Base-by-base conservation (phyloP, 495 filamentous ascomycete genomes). In the Aspergillus funiculosus region DNA sequence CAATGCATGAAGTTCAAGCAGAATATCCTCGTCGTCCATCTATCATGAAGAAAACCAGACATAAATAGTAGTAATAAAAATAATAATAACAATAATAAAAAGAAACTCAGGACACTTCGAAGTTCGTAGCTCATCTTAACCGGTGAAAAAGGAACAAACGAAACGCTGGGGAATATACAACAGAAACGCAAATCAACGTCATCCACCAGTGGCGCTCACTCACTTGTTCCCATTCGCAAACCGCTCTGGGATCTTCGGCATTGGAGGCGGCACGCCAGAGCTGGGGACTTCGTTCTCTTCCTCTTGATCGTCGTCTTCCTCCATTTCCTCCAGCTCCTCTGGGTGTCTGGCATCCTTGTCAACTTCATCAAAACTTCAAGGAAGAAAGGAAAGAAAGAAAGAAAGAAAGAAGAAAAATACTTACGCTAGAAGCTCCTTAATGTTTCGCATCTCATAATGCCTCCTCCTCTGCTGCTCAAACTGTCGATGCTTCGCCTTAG, bases 361-460 rank as follows among this genome's bases (percentile, higher is more conserved):
- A 43, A 26, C 19, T 35, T 46, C 8, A 15, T 29, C 25, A 43
- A 5, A 39, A 34, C 8, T 21, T 30, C 5, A 0, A 35, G 20
- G 46, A 22, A 38, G 36, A 39, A 22, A 36, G 31, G 18, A 25
- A 20, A 20, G 21, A 13, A 25, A 24, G 27, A 37, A 43, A 28
- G 22, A 26, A 30, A 35, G 24, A 37, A 18, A 37, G 27, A 17
- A 15, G 26, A 32, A 32, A 22, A 11, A 2, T n/a, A 72, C 78
- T 46, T 64, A 85, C 83, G 89, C 92, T 49, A 98, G 76, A 43
- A 97, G 66, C 55, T 83, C 78, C 52, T 90, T 94, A 17, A 97
- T 88, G 59, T 92, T 85, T 74, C 79, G 89, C 94, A 98, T 97
- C 74, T 97, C 94, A 63, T 98, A 98, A 63, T 98, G 92, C 68